Evolutionary conservation across 768 basidiomycete genomes (phyloP), one percentile per base, ranked within the genome.

Genomic region (Lactarius tabidus): DNA sequence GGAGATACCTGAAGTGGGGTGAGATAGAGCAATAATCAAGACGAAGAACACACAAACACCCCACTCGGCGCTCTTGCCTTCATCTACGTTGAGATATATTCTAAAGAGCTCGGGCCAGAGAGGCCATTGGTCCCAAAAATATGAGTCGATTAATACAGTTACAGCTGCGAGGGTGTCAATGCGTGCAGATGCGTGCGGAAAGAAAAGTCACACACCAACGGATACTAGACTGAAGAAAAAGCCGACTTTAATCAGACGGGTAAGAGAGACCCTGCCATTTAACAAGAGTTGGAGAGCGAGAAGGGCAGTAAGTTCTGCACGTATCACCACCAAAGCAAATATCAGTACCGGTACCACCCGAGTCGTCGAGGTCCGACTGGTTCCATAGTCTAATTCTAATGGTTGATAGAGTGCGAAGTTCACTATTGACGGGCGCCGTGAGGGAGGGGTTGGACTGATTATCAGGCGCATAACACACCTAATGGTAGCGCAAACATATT

Each of bases 1-100:
- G 95, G 91, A 0, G 90, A 93, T 28, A 83, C 82, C 93, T 91
- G 73, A 4, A n/a, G 20, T 28, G 68, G 33, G 48, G 39, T 71
- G 53, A 60, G 23, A 43, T 6, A 23, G 31, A 28, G 35, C 23
- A 59, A 8, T 28, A 9, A 45, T 26, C 26, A 55, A 41, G 28
- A 36, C n/a, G 35, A 60, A 29, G 23, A 53, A 31, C 26, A 28
- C 23, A 81, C 90, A 68, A 74, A 96, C 93, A 67, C 97, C 97
- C 97, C 97, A 99, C 23, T 95, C 86, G 0, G 87, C 77, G 33
- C 90, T 88, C 74, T 96, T 94, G 17, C 95, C 94, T 72, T 93
- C 75, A 6, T 88, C 77, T 29, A 98, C 84, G 72, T 98, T 99
- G 79, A 93, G 98, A 68, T 86, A 86, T 14, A 95, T 68, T 0